A percentile compares a stretch with the other conserved stretches of the same genome.
These are phyloP conservation scores for Ophiostoma tasmaniense DNA, from an alignment of 2,329 filamentous ascomycete species.

Conservation along the genomic window DNA sequence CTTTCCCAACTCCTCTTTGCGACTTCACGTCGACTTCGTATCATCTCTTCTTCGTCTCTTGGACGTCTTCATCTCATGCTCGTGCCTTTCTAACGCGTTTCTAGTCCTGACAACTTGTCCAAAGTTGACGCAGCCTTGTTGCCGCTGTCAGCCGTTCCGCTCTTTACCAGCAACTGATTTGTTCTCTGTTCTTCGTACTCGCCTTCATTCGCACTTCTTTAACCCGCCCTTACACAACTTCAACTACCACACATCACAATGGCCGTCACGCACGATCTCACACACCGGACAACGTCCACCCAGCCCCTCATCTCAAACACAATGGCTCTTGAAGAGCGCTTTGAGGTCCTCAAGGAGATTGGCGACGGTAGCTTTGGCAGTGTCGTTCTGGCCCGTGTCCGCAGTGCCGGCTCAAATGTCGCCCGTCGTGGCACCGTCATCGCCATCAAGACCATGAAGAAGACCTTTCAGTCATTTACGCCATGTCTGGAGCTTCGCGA, in stretches of 20 bases:
- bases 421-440: constrained; percentile 88
- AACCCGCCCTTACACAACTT: not conserved
- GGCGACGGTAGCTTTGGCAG: constrained; percentile 98
- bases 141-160: constrained; percentile 10
- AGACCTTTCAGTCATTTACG: constrained; percentile 87
- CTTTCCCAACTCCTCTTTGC: not conserved
- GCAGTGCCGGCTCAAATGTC: constrained; percentile 79
- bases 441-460: constrained; percentile 99
- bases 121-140: constrained; percentile 9
- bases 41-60: not conserved
- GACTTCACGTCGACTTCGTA: not conserved
- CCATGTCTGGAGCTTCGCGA: constrained; percentile 90
- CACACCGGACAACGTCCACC: constrained; percentile 57
- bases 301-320: constrained; percentile 37
- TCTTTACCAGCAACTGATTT: constrained; percentile 6
- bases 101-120: not conserved
- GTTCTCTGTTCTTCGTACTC: not conserved
- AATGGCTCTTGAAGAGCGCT: constrained; percentile 78
- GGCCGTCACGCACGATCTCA: constrained; percentile 67
- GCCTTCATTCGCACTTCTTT: not conserved
- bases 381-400: constrained; percentile 82
- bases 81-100: not conserved
- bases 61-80: not conserved
- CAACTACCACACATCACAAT: constrained; percentile 39
- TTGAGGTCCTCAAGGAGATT: constrained; percentile 95